A percentile compares a stretch with the other conserved stretches of the same genome.
Evolutionary conservation across 768 basidiomycete species (phyloP).

Genomic region (Hypholoma sublateritium): DNA sequence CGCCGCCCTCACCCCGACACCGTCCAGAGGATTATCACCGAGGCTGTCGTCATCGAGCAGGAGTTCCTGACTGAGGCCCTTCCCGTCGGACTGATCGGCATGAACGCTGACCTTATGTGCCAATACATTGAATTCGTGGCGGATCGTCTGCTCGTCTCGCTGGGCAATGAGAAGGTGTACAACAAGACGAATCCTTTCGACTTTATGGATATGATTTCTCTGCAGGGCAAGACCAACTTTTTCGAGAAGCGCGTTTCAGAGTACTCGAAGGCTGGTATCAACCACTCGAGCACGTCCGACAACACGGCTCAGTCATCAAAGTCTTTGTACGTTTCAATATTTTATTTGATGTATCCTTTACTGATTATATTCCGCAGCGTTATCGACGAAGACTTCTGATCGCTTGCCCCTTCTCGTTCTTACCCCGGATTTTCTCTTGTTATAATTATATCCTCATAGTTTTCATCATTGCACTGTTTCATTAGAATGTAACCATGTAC

Average conservation of each 20-base stretch:
- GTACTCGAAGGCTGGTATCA: constrained; percentile 61
- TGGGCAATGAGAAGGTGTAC: constrained; percentile 89
- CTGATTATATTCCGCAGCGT: constrained; percentile 20
- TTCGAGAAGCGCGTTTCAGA: constrained; percentile 96
- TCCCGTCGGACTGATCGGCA: constrained; percentile 87
- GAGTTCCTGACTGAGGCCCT: constrained; percentile 90
- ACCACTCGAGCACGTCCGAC: constrained; percentile 48
- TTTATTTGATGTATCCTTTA: not conserved
- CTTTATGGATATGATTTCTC: constrained; percentile 94
- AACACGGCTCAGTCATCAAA: constrained; percentile 25
- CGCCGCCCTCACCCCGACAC: constrained; percentile 84
- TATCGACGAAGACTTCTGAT: constrained; percentile 36
- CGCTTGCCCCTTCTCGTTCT: constrained; percentile 1
- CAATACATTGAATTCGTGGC: constrained; percentile 95
- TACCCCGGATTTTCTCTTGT: constrained; percentile 5
- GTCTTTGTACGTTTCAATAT: constrained; percentile 25
- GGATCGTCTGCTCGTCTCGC: constrained; percentile 82
- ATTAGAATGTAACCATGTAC: constrained; percentile 13
- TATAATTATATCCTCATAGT: constrained; percentile 14
- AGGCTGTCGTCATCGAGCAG: constrained; percentile 88
- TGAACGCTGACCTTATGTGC: constrained; percentile 89
- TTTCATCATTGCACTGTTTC: constrained; percentile 12
- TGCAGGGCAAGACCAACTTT: constrained; percentile 97
- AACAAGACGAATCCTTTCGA: constrained; percentile 85
- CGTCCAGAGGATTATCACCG: constrained; percentile 69